phyloP scores from a whole-genome alignment of 495 filamentous ascomycete species.

The Pyronema omphalodes region DNA sequence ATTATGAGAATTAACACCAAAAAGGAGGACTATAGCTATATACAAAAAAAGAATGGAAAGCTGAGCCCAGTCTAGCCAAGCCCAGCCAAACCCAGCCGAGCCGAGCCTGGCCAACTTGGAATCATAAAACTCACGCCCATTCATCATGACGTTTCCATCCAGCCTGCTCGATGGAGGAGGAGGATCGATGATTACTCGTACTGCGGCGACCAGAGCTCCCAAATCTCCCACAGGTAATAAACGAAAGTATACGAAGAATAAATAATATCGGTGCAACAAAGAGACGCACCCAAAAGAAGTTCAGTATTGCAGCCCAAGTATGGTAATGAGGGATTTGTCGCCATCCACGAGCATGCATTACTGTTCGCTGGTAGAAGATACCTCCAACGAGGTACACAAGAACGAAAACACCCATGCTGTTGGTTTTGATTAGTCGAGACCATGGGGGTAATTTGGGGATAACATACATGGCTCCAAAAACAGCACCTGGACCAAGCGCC shows the following conservation, averaged over 20 bases:
- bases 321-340: conserved; percentile 85
- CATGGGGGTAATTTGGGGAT: neutral
- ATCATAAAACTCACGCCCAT: neutral
- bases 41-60: neutral
- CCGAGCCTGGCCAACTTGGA: no score
- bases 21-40: neutral
- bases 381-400: conserved; percentile 82
- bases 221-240: neutral
- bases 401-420: conserved; percentile 33
- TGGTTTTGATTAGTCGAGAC: neutral
- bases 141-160: conserved; percentile 4
- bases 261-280: conserved; percentile 19
- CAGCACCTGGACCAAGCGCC: conserved; percentile 62
- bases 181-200: neutral
- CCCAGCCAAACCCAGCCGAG: no score
- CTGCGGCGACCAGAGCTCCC: neutral
- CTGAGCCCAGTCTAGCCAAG: no score
- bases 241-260: conserved; percentile 1
- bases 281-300: conserved; percentile 58
- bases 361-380: conserved; percentile 85
- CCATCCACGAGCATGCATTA: conserved; percentile 91
- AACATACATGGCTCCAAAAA: conserved; percentile 81
- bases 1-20: no score
- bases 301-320: conserved; percentile 75
- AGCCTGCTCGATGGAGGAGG: neutral